phyloP scores from a whole-genome alignment of 768 basidiomycete species.

The Lyophyllum decastes region DNA sequence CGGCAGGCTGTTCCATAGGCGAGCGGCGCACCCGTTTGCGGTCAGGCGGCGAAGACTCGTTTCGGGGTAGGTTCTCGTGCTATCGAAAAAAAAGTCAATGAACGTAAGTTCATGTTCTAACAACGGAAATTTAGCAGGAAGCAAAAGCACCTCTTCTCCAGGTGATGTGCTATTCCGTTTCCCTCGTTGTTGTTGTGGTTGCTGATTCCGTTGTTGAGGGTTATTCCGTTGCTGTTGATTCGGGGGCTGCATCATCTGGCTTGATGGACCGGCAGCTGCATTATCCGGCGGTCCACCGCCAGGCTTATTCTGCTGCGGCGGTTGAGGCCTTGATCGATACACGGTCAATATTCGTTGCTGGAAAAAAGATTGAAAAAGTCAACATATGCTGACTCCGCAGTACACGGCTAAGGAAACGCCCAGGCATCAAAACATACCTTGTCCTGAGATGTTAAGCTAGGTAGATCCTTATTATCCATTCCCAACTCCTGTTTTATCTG shows the following conservation, averaged over 20 bases:
- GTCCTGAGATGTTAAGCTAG: conserved; percentile 33
- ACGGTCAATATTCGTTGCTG: conserved; percentile 37
- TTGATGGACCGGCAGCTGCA: conserved; percentile 46
- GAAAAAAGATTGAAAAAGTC: not conserved
- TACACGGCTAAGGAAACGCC: not conserved
- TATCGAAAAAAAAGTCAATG: conserved; percentile 14
- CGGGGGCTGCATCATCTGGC: conserved; percentile 30
- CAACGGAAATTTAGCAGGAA: not conserved
- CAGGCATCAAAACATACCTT: conserved; percentile 50
- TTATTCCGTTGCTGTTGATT: conserved; percentile 34
- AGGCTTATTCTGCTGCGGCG: conserved; percentile 19
- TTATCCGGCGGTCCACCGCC: conserved; percentile 29
- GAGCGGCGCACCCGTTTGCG: conserved; percentile 55
- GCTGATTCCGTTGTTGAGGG: conserved; percentile 25
- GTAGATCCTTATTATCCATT: conserved; percentile 14
- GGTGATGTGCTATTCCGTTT: conserved; percentile 65
- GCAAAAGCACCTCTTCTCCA: conserved; percentile 51
- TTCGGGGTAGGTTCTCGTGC: conserved; percentile 51
- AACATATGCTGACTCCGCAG: not conserved
- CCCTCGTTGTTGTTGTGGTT: conserved; percentile 29
- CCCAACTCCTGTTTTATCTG: conserved; percentile 17
- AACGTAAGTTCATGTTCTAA: not conserved
- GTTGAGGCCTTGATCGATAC: conserved; percentile 1
- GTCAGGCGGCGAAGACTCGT: conserved; percentile 57
- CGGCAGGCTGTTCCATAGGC: conserved; percentile 47